A percentile compares a stretch with the other conserved stretches of the same genome.
Conservation (phyloP, 495 filamentous ascomycete species). For the Penicillium fimorum region DNA sequence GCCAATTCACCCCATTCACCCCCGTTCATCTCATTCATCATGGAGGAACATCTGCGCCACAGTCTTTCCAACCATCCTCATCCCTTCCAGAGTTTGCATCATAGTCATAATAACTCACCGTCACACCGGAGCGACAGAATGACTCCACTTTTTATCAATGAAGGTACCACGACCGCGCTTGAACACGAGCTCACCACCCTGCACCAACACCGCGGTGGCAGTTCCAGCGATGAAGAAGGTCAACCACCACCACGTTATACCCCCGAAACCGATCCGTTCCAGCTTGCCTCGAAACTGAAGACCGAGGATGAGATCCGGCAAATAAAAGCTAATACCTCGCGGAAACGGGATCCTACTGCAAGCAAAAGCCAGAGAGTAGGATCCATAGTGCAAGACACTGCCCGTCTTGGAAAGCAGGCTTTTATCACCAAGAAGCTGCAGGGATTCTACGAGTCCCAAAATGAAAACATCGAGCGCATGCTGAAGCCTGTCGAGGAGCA, state of each 20-base stretch:
- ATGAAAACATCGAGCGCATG: slow-evolving; percentile 87
- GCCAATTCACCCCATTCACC: not conserved
- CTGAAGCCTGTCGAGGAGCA: slow-evolving; percentile 94
- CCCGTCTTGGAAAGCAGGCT: slow-evolving; percentile 29
- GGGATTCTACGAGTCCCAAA: slow-evolving; percentile 87
- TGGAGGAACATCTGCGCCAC: slow-evolving; percentile 43
- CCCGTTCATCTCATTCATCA: slow-evolving; percentile 11
- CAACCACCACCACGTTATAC: slow-evolving; percentile 60
- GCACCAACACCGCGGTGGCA: slow-evolving; percentile 30
- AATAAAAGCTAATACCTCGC: slow-evolving; percentile 79
- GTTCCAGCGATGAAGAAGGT: slow-evolving; percentile 61
- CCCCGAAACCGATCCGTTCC: slow-evolving; percentile 72
- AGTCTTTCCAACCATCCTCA: slow-evolving; percentile 38
- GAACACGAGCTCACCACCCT: slow-evolving; percentile 25
- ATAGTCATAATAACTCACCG: slow-evolving; percentile 21
- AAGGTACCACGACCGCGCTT: slow-evolving; percentile 39
- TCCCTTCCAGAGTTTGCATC: slow-evolving; percentile 25
- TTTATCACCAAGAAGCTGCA: slow-evolving; percentile 61
- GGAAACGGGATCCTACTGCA: slow-evolving; percentile 62
- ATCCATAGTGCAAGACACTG: slow-evolving; percentile 18
- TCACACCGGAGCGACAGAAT: slow-evolving; percentile 24
- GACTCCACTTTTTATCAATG: slow-evolving; percentile 26
- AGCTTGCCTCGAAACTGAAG: slow-evolving; percentile 77
- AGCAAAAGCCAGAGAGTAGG: slow-evolving; percentile 35
- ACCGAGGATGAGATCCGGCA: slow-evolving; percentile 70